Evolutionary conservation across 257 asterid species (phyloP).

Genomic region (Fraxinus anomala): DNA sequence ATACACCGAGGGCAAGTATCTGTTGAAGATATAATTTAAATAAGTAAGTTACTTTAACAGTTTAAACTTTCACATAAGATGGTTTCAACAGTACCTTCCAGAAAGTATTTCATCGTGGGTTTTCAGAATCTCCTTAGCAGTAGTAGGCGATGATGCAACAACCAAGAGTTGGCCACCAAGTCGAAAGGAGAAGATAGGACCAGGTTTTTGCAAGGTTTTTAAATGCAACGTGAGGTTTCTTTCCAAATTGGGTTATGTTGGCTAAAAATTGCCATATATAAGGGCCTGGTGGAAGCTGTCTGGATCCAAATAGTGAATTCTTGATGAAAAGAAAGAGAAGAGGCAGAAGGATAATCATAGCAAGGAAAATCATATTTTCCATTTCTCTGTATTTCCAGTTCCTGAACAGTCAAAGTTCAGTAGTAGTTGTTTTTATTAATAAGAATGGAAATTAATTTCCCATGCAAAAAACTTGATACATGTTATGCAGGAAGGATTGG

Average conservation of each 20-base stretch:
- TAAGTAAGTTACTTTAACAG: no score
- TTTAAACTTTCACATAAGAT: no score
- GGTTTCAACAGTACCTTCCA: neutral
- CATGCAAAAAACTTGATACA: no score
- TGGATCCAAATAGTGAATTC: neutral
- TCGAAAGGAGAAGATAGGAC: conserved; percentile 22
- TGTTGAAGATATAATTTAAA: neutral
- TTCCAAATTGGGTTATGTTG: neutral
- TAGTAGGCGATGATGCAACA: conserved; percentile 23
- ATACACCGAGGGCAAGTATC: neutral
- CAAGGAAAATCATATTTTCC: neutral
- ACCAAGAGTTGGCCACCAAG: conserved; percentile 25
- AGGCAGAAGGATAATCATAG: neutral
- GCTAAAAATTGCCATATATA: neutral
- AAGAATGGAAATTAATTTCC: no score
- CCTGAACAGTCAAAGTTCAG: no score
- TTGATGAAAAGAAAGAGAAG: conserved; percentile 1
- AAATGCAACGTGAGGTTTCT: conserved; percentile 21
- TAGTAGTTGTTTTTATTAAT: no score
- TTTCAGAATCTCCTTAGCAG: conserved; percentile 7
- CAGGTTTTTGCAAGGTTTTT: conserved; percentile 9
- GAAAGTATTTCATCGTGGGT: conserved; percentile 13
- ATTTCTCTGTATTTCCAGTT: no score
- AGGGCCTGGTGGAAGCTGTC: conserved; percentile 28
- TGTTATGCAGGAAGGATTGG: no score